Conservation (phyloP, 805 yeast genomes). For the Candida chilensis region DNA sequence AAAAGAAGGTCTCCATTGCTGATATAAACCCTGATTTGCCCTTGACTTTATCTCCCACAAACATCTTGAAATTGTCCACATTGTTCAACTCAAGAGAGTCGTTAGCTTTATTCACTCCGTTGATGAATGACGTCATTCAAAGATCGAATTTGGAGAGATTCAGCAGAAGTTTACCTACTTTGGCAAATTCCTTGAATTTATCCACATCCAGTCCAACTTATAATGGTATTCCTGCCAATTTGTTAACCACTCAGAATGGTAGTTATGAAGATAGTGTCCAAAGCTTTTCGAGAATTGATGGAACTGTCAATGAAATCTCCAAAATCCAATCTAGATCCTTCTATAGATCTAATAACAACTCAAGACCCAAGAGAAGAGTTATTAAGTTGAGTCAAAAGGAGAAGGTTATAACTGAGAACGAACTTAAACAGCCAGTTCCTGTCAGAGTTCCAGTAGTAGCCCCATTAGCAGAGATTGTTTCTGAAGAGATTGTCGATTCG, state of each 20-base stretch:
- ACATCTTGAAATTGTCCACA: constrained; percentile 57
- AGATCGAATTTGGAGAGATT: constrained; percentile 39
- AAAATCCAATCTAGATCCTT: constrained; percentile 35
- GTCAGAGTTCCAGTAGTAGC: too few species aligned
- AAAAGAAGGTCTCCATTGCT: constrained; percentile 31
- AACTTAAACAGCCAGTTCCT: too few species aligned
- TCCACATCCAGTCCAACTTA: constrained; percentile 4
- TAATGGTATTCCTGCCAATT: constrained; percentile 30
- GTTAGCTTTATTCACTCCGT: constrained; percentile 57
- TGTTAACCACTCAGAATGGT: constrained; percentile 17
- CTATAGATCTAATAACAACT: constrained; percentile 17
- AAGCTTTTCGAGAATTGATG: constrained; percentile 17
- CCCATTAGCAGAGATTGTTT: too few species aligned
- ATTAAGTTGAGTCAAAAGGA: constrained; percentile 17
- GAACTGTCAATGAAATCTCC: constrained; percentile 29
- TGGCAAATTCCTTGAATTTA: constrained; percentile 21
- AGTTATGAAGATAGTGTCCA: background rate
- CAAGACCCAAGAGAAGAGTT: constrained; percentile 32
- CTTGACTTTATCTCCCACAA: constrained; percentile 51
- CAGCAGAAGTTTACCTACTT: constrained; percentile 28
- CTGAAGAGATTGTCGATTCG: too few species aligned
- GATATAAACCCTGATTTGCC: constrained; percentile 49
- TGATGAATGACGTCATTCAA: constrained; percentile 47
- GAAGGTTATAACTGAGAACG: too few species aligned
- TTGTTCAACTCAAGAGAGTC: constrained; percentile 74